A percentile compares a stretch with the other conserved stretches of the same genome.
phyloP scores from a whole-genome alignment of 176 grass and related monocot genomes.

The Eleusine coracana region DNA sequence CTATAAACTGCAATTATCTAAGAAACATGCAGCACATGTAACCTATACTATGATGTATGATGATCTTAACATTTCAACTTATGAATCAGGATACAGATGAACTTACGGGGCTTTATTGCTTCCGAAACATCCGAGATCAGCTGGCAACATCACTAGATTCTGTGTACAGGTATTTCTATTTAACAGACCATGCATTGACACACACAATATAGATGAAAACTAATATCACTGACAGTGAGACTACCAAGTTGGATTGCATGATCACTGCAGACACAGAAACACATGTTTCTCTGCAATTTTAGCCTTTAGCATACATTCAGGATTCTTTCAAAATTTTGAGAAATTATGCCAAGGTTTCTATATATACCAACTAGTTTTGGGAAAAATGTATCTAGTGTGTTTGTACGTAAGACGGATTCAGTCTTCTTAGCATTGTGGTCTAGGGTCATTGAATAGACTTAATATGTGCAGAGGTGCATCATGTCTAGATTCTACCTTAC shows the following conservation, averaged over 20 bases:
- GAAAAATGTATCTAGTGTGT: not conserved
- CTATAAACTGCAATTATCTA: not conserved
- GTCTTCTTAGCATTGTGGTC: not conserved
- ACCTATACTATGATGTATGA: conserved; percentile 18
- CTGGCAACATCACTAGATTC: conserved; percentile 82
- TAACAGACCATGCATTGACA: conserved; percentile 10
- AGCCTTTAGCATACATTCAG: conserved; percentile 6
- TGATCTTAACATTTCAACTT: conserved; percentile 24
- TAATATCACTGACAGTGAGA: conserved; percentile 23
- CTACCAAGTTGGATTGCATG: conserved; percentile 10
- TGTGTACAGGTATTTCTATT: conserved; percentile 72
- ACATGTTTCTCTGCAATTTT: not conserved
- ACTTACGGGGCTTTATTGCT: conserved; percentile 94
- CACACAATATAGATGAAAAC: not conserved
- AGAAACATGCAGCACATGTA: conserved; percentile 4
- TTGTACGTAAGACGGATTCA: conserved; percentile 18
- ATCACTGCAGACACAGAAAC: not conserved
- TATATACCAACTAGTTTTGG: not conserved
- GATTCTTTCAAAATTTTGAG: not conserved
- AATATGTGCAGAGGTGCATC: not conserved
- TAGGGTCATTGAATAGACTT: not conserved
- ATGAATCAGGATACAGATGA: conserved; percentile 88
- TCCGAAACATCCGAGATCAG: conserved; percentile 94
- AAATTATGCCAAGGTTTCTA: not conserved
- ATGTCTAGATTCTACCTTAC: not conserved